Evolutionary conservation across 345 rosid genomes (phyloP).

Genomic region (Citrus sp.): DNA sequence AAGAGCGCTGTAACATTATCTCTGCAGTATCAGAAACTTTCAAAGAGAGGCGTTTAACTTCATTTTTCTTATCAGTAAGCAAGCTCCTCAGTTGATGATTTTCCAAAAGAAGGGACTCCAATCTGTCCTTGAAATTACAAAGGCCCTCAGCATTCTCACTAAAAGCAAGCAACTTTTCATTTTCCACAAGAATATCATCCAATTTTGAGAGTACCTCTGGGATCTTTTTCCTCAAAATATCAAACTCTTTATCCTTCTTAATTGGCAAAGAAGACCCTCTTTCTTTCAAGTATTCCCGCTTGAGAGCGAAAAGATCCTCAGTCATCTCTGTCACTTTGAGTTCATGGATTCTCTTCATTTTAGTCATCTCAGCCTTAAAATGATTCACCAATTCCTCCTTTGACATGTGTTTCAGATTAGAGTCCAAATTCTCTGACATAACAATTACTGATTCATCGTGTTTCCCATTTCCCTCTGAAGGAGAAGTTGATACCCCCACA

Average conservation of each 20-base stretch:
- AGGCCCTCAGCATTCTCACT: slow-evolving; percentile 33
- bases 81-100: slow-evolving; percentile 43
- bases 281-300: slow-evolving; percentile 60
- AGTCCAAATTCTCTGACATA: slow-evolving; percentile 52
- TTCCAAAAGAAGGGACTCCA: slow-evolving; percentile 50
- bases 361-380: slow-evolving; percentile 69
- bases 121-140: slow-evolving; percentile 39
- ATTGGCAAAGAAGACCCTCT: slow-evolving; percentile 43
- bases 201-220: slow-evolving; percentile 50
- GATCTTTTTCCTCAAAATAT: slow-evolving; percentile 63
- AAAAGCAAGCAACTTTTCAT: slow-evolving; percentile 30
- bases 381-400: slow-evolving; percentile 42
- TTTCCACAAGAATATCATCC: slow-evolving; percentile 55
- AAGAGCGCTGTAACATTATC: slow-evolving; percentile 38
- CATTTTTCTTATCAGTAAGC: slow-evolving; percentile 42
- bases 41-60: slow-evolving; percentile 35
- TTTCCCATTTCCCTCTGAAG: slow-evolving; percentile 58
- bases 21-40: slow-evolving; percentile 45
- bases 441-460: slow-evolving; percentile 45
- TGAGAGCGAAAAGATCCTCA: slow-evolving; percentile 56
- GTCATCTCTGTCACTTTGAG: slow-evolving; percentile 51
- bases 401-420: slow-evolving; percentile 35
- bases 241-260: slow-evolving; percentile 76
- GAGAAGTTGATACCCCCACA: slow-evolving; percentile 33
- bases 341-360: slow-evolving; percentile 83